These are phyloP conservation scores for Laguncularia racemosa DNA, from an alignment of 345 rosid genomes.

Conservation along the genomic window DNA sequence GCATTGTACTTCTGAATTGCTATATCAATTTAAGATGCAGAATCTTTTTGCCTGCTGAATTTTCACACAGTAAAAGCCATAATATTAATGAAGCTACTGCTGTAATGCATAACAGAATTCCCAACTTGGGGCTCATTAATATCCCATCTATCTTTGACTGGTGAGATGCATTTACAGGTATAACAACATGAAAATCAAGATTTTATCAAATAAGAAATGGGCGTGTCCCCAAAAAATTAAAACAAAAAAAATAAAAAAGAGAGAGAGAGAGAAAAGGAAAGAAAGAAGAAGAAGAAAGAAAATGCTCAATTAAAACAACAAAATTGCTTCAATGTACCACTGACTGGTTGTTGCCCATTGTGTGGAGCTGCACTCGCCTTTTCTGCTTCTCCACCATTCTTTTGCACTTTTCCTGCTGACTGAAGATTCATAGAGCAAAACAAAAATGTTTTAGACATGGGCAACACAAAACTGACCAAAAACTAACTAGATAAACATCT, in stretches of 20 bases:
- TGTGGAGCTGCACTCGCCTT: slow-evolving; percentile 20
- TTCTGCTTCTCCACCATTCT: slow-evolving; percentile 39
- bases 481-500: too few relatives aligned
- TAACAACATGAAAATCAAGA: too few relatives aligned
- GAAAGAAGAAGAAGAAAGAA: too few relatives aligned
- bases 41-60: neutral
- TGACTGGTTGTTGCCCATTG: slow-evolving; percentile 34
- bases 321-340: slow-evolving; percentile 25
- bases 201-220: too few relatives aligned
- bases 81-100: too few relatives aligned
- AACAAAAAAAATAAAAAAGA: too few relatives aligned
- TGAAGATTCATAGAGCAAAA: slow-evolving; percentile 22
- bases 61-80: neutral
- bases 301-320: neutral
- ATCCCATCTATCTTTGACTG: neutral
- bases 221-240: too few relatives aligned
- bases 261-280: too few relatives aligned
- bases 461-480: too few relatives aligned
- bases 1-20: neutral
- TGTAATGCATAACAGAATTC: too few relatives aligned
- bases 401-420: slow-evolving; percentile 78
- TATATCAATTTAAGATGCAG: neutral
- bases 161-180: too few relatives aligned
- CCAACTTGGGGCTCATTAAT: too few relatives aligned
- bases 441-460: neutral